These are phyloP conservation scores for Tetradesmus obliquus DNA, from an alignment of 139 green algal species.

Conservation along the genomic window DNA sequence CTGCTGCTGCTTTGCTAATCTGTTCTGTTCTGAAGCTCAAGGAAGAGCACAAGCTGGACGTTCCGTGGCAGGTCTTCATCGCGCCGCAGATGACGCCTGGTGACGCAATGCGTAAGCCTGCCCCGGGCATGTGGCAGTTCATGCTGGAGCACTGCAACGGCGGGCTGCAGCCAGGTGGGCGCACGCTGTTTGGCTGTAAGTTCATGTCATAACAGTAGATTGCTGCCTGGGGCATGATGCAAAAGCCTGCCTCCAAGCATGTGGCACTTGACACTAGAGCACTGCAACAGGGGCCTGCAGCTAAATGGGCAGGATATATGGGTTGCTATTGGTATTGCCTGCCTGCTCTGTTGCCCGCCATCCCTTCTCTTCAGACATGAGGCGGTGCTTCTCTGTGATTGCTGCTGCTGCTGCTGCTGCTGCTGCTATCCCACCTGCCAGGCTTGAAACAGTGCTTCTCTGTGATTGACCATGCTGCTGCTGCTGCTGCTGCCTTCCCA, in stretches of 20 bases:
- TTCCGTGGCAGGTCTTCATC: constrained; percentile 57
- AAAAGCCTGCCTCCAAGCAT: not conserved
- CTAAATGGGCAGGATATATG: not conserved
- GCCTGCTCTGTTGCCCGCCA: too few species aligned
- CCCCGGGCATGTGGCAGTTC: not conserved
- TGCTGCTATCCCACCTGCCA: not conserved
- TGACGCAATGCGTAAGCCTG: not conserved
- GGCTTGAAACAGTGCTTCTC: not conserved
- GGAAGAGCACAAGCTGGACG: constrained; percentile 40
- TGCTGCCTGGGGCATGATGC: too few species aligned
- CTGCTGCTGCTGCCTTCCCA: not conserved
- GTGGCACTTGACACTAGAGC: not conserved
- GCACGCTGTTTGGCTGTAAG: not conserved
- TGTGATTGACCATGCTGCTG: not conserved
- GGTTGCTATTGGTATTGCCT: too few species aligned
- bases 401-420: too few species aligned
- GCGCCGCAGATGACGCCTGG: constrained; percentile 47
- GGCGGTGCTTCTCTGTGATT: too few species aligned
- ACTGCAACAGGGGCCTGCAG: not conserved
- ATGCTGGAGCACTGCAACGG: not conserved
- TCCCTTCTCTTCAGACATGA: too few species aligned
- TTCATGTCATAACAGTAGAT: not conserved
- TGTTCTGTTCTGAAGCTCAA: not conserved
- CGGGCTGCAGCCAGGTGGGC: not conserved
- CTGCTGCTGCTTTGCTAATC: not conserved